A percentile compares a stretch with the other conserved stretches of the same genome.
Evolutionary conservation across 768 basidiomycete genomes (phyloP).

Genomic region (Mycena floridula): DNA sequence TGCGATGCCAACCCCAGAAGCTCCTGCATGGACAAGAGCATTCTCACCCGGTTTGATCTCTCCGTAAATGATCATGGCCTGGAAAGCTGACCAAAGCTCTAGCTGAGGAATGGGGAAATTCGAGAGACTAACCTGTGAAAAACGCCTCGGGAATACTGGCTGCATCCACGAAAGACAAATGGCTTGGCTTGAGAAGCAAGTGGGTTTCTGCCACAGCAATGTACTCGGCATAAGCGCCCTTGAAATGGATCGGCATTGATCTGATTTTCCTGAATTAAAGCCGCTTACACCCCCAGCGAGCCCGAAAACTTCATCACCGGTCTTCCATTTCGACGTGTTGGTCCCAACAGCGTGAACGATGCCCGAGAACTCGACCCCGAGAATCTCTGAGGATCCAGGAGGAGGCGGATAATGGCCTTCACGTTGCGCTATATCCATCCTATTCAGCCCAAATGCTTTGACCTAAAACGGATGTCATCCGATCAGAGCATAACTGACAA

Average conservation of each 20-base stretch:
- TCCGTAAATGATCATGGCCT: slow-evolving; percentile 61
- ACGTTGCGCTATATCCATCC: slow-evolving; percentile 77
- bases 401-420: slow-evolving; percentile 75
- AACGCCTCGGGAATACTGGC: slow-evolving; percentile 87
- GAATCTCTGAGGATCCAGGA: slow-evolving; percentile 63
- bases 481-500: background rate
- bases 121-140: slow-evolving; percentile 60
- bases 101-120: background rate
- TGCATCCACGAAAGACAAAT: slow-evolving; percentile 78
- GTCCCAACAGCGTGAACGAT: slow-evolving; percentile 47
- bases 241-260: slow-evolving; percentile 1
- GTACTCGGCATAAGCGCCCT: slow-evolving; percentile 93
- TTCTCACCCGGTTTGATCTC: slow-evolving; percentile 63
- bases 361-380: slow-evolving; percentile 88
- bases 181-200: slow-evolving; percentile 65
- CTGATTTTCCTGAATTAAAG: background rate
- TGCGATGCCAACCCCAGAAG: slow-evolving; percentile 85
- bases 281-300: slow-evolving; percentile 69
- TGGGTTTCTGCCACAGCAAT: slow-evolving; percentile 61
- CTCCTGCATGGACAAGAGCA: slow-evolving; percentile 87
- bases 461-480: slow-evolving; percentile 34
- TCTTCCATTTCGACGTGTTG: slow-evolving; percentile 45
- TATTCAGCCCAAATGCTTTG: slow-evolving; percentile 82
- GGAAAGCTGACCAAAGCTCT: slow-evolving; percentile 40
- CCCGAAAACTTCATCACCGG: slow-evolving; percentile 73